Percentiles rank a stretch among this genome's conserved stretches.
Evolutionary conservation across 176 grass and related monocot genomes (phyloP).

Genomic region (Triticum aestivum): DNA sequence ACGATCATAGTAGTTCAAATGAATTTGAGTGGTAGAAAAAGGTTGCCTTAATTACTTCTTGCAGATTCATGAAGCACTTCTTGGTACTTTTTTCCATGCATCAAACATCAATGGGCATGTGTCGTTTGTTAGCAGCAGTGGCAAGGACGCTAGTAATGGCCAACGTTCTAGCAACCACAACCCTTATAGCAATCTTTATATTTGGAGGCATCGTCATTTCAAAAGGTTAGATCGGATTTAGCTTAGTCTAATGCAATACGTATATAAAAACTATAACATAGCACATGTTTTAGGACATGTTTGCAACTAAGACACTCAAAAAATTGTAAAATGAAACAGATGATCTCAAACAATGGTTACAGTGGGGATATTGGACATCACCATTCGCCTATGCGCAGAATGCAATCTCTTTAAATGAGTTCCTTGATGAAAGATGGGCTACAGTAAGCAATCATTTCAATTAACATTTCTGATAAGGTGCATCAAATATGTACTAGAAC

Average conservation of each 20-base stretch:
- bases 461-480: neutral
- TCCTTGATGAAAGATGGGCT: conserved; percentile 72
- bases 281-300: neutral
- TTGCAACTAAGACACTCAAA: neutral
- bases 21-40: neutral
- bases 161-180: conserved; percentile 42
- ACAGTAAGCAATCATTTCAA: conserved; percentile 36
- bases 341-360: conserved; percentile 51
- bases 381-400: conserved; percentile 55
- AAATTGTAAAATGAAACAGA: conserved; percentile 26
- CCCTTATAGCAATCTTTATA: conserved; percentile 50
- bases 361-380: conserved; percentile 52
- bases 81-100: conserved; percentile 67
- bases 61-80: conserved; percentile 76
- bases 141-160: conserved; percentile 72
- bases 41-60: neutral
- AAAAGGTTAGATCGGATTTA: conserved; percentile 49
- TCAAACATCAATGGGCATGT: conserved; percentile 78
- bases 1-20: neutral
- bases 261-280: neutral
- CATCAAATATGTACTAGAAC: neutral
- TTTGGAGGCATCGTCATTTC: conserved; percentile 68
- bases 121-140: conserved; percentile 60
- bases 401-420: conserved; percentile 48
- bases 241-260: neutral